phyloP scores from a whole-genome alignment of 192 early-diverging fungal genomes.

The Mortierella alpina region DNA sequence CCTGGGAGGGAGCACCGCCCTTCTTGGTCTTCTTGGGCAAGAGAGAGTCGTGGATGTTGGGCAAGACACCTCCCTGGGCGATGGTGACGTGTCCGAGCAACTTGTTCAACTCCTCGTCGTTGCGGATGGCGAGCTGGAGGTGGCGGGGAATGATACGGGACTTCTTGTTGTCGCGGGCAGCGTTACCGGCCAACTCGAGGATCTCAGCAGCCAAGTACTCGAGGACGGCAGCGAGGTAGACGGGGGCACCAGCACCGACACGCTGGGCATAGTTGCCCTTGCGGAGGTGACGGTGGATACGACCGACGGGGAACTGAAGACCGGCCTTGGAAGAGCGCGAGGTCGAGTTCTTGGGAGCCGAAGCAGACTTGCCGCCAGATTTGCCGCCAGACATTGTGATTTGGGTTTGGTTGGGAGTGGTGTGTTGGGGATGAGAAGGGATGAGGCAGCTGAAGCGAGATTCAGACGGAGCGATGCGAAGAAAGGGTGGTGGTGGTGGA shows the following conservation, averaged over 20 bases:
- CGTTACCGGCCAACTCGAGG: conserved; percentile 95
- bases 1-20: conserved; percentile 67
- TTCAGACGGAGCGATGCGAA: not conserved
- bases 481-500: not conserved
- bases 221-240: conserved; percentile 95
- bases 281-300: conserved; percentile 95
- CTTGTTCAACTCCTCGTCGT: conserved; percentile 88
- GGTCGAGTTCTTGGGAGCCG: conserved; percentile 68
- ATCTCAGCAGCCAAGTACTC: conserved; percentile 98
- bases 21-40: conserved; percentile 87
- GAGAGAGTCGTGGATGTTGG: conserved; percentile 90
- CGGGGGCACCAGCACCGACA: conserved; percentile 93
- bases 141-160: conserved; percentile 96
- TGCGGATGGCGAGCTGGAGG: conserved; percentile 94
- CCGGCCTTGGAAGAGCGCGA: conserved; percentile 89
- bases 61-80: conserved; percentile 93
- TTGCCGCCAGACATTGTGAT: conserved; percentile 75
- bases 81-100: conserved; percentile 77
- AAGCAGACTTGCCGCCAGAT: conserved; percentile 79
- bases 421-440: not conserved
- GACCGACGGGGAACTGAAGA: conserved; percentile 96
- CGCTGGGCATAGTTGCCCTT: conserved; percentile 95
- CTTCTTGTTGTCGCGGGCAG: conserved; percentile 95
- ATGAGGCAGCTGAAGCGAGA: not conserved
- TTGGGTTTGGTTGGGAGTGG: conserved; percentile 11